Evolutionary conservation across 176 grass and related monocot species (phyloP), one percentile per base, ranked within the genome.

Genomic region (Oropetium thomaeum): DNA sequence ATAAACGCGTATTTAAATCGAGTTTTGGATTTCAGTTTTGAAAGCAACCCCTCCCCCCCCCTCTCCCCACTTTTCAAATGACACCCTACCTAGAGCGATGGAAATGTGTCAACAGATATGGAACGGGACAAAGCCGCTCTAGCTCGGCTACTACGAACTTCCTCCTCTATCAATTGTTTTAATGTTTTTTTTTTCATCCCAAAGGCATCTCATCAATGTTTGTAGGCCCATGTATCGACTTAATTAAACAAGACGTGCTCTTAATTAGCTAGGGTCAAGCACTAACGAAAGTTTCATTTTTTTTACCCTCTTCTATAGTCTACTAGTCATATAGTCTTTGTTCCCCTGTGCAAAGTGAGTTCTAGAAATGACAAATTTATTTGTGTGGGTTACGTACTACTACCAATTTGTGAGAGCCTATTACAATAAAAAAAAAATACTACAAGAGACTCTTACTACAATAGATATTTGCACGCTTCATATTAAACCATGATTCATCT

Each of bases 81-180:
- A 83, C 86, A 70, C 44, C 70, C 70, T 83, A 84, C 86, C 86
- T 75, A 75, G 67, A 54, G 29, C 44, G 86, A 88, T 69, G 37
- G 62, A 75, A 80, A 75, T 80, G 81, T 88, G 27, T 48, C 81
- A 84, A 79, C 86, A 70, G 42, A 38, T 44, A n/a, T 40, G 57
- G 62, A 62, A 83, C 54, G 62, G 57, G 80, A 83, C 80, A 83
- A 79, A 83, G 49, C 63, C 67, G 67, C 41, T 59, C 73, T 72
- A 62, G 42, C 61, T 55, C 35, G 62, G 31, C 25, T 67, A 16
- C 8, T 20, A 0, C 2, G n/a, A n/a, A n/a, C n/a, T n/a, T n/a
- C n/a, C n/a, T 23, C 15, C 45, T 32, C 8, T 26, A n/a, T 5
- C n/a, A 16, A n/a, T 31, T 75, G 59, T 65, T 44, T n/a, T n/a